A percentile compares a stretch with the other conserved stretches of the same genome.
These are phyloP conservation scores for Ilex asprella DNA, from an alignment of 257 asterid species.

Conservation along the genomic window DNA sequence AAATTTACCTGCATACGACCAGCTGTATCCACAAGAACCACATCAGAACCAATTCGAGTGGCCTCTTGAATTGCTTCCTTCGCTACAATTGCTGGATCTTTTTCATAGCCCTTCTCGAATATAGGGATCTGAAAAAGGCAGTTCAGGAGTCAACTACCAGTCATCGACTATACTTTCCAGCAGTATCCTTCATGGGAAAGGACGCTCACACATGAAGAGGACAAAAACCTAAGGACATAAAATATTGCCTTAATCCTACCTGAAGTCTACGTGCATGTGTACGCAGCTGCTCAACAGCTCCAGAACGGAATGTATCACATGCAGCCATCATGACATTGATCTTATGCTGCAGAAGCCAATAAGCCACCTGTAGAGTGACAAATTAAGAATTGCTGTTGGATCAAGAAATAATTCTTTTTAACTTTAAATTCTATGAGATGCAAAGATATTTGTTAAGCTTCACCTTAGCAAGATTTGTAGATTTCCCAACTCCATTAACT, in stretches of 20 bases:
- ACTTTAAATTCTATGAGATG: slow-evolving; percentile 1
- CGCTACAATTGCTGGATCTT: slow-evolving; percentile 95
- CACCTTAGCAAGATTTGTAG: slow-evolving; percentile 97
- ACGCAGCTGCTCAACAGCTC: slow-evolving; percentile 99
- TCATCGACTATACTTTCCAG: neutral
- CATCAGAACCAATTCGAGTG: slow-evolving; percentile 78
- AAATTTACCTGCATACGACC: slow-evolving; percentile 90
- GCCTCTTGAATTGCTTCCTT: slow-evolving; percentile 99
- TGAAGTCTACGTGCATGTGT: slow-evolving; percentile 96
- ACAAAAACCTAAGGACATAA: no score
- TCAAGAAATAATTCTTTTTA: no score
- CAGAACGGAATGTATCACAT: slow-evolving; percentile 96
- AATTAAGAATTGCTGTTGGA: slow-evolving; percentile 2
- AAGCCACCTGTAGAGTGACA: slow-evolving; percentile 62
- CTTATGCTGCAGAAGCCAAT: slow-evolving; percentile 93
- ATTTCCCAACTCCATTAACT: slow-evolving; percentile 97
- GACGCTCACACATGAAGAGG: no score
- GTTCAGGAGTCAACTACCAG: slow-evolving; percentile 1
- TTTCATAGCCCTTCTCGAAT: slow-evolving; percentile 97
- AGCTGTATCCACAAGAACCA: slow-evolving; percentile 96
- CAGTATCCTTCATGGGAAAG: neutral
- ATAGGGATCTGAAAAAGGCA: slow-evolving; percentile 58
- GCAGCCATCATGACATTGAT: slow-evolving; percentile 96
- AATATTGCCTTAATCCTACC: slow-evolving; percentile 31
- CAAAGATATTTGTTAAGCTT: slow-evolving; percentile 3